phyloP scores from a whole-genome alignment of 345 rosid species.

The Bruguiera sexangula region DNA sequence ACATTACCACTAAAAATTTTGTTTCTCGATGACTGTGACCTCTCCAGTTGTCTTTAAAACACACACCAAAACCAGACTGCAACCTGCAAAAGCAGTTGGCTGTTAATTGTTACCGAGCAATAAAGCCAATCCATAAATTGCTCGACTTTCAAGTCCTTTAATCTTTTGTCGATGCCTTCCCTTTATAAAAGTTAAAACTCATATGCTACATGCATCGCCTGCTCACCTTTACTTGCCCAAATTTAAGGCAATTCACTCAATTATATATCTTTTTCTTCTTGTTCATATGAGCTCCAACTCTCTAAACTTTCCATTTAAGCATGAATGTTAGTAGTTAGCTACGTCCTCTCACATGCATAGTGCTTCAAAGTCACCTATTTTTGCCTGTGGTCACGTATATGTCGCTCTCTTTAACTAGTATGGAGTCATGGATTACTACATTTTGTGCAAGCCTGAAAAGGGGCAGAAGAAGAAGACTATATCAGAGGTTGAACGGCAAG shows the following conservation, averaged over 20 bases:
- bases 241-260: neutral
- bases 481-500: conserved; percentile 7
- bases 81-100: neutral
- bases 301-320: too few relatives aligned
- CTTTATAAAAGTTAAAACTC: too few relatives aligned
- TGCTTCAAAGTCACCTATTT: neutral
- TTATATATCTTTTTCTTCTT: neutral
- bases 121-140: neutral
- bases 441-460: neutral
- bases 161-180: neutral
- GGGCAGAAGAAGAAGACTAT: neutral
- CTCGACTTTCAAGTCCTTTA: neutral
- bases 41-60: neutral
- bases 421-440: neutral
- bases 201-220: neutral
- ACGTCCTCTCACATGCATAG: neutral
- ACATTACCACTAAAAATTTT: neutral
- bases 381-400: neutral
- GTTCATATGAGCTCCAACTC: neutral
- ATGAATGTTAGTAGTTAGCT: too few relatives aligned
- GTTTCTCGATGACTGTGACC: neutral
- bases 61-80: conserved; percentile 6
- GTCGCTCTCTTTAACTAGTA: neutral
- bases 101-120: neutral
- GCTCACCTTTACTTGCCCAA: neutral